Evolutionary conservation across 495 filamentous ascomycete genomes (phyloP).

Genomic region (Neurospora africana): DNA sequence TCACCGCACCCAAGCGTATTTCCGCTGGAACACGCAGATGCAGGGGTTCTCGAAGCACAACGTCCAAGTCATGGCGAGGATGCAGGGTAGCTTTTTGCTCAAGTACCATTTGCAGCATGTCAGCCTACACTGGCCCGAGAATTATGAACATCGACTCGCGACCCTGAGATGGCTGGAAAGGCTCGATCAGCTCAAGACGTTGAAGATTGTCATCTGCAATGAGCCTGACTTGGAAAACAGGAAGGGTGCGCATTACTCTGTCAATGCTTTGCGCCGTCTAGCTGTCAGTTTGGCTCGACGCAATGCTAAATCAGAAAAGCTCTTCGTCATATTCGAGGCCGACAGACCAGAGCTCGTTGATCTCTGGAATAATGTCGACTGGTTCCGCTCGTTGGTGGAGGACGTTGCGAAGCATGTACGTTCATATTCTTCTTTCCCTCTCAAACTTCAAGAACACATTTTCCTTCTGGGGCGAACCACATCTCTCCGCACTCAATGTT

Average conservation of each 20-base stretch:
- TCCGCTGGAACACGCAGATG: background rate
- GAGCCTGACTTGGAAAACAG: background rate
- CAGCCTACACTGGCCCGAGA: background rate
- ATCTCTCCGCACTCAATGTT: background rate
- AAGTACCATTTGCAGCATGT: background rate
- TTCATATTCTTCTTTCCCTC: background rate
- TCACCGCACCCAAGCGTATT: background rate
- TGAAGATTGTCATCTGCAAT: background rate
- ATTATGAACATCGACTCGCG: background rate
- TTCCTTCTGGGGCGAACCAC: background rate
- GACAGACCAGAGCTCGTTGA: background rate
- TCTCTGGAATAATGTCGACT: background rate
- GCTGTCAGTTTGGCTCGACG: background rate
- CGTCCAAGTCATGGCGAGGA: background rate
- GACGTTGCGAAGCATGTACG: background rate
- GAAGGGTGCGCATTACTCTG: background rate
- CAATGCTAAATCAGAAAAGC: background rate
- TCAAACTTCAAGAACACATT: background rate
- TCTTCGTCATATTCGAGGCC: background rate
- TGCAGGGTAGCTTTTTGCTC: background rate
- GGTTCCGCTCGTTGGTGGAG: background rate
- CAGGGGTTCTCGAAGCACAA: background rate
- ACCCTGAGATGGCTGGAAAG: background rate
- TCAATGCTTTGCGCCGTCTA: background rate
- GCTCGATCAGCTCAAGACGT: background rate